Evolutionary conservation across 2,329 filamentous ascomycete genomes (phyloP).

Genomic region (Thermoascus crustaceus): DNA sequence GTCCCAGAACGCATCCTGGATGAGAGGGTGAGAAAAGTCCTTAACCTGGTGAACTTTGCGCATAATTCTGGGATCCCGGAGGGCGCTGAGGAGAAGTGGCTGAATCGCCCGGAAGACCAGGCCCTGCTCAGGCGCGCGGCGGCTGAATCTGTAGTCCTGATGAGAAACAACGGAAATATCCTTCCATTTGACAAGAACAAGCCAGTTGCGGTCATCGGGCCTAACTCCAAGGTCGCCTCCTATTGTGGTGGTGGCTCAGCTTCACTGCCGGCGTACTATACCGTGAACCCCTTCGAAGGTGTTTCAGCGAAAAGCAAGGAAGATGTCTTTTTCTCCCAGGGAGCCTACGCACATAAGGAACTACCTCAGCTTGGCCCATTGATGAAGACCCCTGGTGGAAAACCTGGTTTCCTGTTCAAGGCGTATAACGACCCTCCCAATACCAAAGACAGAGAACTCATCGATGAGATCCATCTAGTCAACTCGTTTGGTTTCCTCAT

Average conservation of each 20-base stretch:
- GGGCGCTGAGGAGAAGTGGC: conserved; percentile 45
- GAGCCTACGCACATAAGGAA: conserved; percentile 57
- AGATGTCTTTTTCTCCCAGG: conserved; percentile 46
- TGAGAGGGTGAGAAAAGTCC: conserved; percentile 49
- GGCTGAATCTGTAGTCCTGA: conserved; percentile 61
- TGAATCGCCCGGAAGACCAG: conserved; percentile 55
- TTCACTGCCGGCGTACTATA: conserved; percentile 40
- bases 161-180: conserved; percentile 61
- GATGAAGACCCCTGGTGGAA: conserved; percentile 45
- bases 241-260: conserved; percentile 59
- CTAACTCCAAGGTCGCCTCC: conserved; percentile 42
- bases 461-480: conserved; percentile 44
- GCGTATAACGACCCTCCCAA: conserved; percentile 54
- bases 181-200: conserved; percentile 49
- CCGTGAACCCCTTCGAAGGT: conserved; percentile 38
- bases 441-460: conserved; percentile 38
- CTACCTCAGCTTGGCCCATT: conserved; percentile 51
- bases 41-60: conserved; percentile 53
- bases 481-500: conserved; percentile 41
- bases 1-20: conserved; percentile 49
- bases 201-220: conserved; percentile 46
- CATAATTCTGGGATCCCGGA: conserved; percentile 48
- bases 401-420: conserved; percentile 53
- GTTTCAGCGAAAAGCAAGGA: conserved; percentile 28
- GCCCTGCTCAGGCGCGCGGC: conserved; percentile 58